Percentiles rank a stretch among this genome's conserved stretches.
Conservation (phyloP, 2,329 filamentous ascomycete genomes). For the Lizonia empirigonia region DNA sequence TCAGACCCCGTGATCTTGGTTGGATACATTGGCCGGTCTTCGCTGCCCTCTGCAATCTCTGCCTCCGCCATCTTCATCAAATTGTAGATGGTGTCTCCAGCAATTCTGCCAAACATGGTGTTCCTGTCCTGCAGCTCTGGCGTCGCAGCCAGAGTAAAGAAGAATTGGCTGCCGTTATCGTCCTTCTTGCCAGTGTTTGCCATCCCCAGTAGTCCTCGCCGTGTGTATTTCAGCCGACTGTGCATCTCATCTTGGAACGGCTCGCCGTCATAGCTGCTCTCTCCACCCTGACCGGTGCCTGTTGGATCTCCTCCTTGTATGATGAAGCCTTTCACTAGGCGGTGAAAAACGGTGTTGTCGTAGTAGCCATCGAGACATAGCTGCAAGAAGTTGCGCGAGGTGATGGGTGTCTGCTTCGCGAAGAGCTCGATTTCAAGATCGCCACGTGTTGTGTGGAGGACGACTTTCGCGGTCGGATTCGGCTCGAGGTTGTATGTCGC, state of each 20-base stretch:
- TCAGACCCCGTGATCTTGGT: slow-evolving; percentile 76
- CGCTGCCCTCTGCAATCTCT: slow-evolving; percentile 75
- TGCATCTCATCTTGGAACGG: slow-evolving; percentile 90
- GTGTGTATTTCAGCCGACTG: slow-evolving; percentile 88
- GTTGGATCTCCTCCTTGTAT: slow-evolving; percentile 95
- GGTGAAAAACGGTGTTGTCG: slow-evolving; percentile 90
- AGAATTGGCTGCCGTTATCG: slow-evolving; percentile 95
- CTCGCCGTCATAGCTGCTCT: slow-evolving; percentile 86
- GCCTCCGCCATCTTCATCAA: slow-evolving; percentile 90
- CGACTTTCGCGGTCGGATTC: slow-evolving; percentile 87
- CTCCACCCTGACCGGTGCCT: slow-evolving; percentile 87
- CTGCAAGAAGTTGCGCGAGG: slow-evolving; percentile 94
- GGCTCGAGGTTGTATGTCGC: slow-evolving; percentile 93
- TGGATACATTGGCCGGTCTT: slow-evolving; percentile 84
- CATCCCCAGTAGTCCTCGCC: slow-evolving; percentile 91
- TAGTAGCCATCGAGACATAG: slow-evolving; percentile 96
- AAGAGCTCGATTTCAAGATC: slow-evolving; percentile 92
- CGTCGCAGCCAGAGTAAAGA: slow-evolving; percentile 83
- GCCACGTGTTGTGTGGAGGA: slow-evolving; percentile 87
- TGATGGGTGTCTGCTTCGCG: slow-evolving; percentile 89
- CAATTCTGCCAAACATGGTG: slow-evolving; percentile 89
- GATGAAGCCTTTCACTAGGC: slow-evolving; percentile 88
- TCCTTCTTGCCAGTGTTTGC: slow-evolving; percentile 80
- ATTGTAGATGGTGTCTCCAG: slow-evolving; percentile 95
- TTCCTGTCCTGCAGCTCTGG: slow-evolving; percentile 88